These are phyloP conservation scores for Ailanthus altissimus DNA, from an alignment of 345 rosid genomes.

Conservation along the genomic window DNA sequence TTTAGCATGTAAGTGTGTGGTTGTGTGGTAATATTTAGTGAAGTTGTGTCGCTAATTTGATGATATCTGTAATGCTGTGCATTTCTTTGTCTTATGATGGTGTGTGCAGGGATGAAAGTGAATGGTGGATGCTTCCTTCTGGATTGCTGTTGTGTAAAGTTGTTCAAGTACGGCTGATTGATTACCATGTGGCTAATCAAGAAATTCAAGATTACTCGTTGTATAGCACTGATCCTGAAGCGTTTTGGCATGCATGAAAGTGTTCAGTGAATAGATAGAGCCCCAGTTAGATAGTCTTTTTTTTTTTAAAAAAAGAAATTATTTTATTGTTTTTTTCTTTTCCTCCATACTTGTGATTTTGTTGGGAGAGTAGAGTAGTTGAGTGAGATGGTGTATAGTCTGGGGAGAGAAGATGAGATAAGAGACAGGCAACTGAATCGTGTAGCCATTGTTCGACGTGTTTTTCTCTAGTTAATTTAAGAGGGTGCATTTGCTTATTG, in stretches of 20 bases:
- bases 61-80: neutral
- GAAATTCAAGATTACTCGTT: constrained; percentile 89
- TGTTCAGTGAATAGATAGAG: neutral
- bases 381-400: neutral
- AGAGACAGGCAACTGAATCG: neutral
- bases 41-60: neutral
- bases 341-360: neutral
- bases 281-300: constrained; percentile 5
- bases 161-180: constrained; percentile 67
- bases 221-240: constrained; percentile 72
- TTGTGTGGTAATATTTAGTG: neutral
- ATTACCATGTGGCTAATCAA: constrained; percentile 83
- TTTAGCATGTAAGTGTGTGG: constrained; percentile 69
- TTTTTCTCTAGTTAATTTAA: neutral
- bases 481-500: neutral
- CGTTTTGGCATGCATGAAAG: constrained; percentile 77
- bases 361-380: neutral
- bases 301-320: too few relatives aligned
- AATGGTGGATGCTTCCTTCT: constrained; percentile 94
- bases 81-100: neutral
- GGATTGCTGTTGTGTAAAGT: constrained; percentile 74
- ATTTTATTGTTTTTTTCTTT: neutral
- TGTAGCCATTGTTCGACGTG: neutral
- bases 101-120: constrained; percentile 82
- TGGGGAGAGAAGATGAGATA: neutral